A percentile compares a stretch with the other conserved stretches of the same genome.
These are phyloP conservation scores for Volvox reticuliferus DNA, from an alignment of 139 green algal species.

Conservation along the genomic window DNA sequence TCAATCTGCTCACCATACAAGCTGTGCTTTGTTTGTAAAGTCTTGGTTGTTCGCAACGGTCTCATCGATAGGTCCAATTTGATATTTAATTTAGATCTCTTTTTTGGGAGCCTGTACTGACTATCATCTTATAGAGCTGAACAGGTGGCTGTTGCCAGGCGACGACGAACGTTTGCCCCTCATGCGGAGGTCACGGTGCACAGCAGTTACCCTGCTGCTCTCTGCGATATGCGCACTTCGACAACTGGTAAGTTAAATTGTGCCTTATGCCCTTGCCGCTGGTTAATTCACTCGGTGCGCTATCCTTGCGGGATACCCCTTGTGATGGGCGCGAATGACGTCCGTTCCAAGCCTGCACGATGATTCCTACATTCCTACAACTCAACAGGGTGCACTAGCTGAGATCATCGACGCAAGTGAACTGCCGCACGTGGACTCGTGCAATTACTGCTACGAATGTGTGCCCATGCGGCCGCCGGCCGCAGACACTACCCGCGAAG, in stretches of 20 bases:
- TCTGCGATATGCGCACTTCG: background rate
- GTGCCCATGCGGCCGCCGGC: background rate
- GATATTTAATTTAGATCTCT: background rate
- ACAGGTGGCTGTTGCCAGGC: background rate
- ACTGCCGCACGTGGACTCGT: constrained; percentile 16
- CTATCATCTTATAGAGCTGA: background rate
- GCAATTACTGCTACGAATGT: constrained; percentile 41
- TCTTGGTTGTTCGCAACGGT: background rate
- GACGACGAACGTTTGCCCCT: background rate
- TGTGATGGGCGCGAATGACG: too few relatives aligned
- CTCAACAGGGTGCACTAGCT: background rate
- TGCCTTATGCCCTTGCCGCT: too few relatives aligned
- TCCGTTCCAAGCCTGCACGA: too few relatives aligned
- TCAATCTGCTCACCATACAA: background rate
- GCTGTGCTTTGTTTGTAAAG: background rate
- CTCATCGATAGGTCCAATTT: background rate
- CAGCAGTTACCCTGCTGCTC: background rate
- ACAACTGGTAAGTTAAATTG: background rate
- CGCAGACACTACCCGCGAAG: background rate
- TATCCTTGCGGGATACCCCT: too few relatives aligned
- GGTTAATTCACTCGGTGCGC: too few relatives aligned
- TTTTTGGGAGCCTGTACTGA: background rate
- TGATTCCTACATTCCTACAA: background rate
- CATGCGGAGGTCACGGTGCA: background rate
- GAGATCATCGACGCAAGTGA: background rate